Evolutionary conservation across 148 eudicot genomes (phyloP).

Genomic region (Rhododendron mucronatum): DNA sequence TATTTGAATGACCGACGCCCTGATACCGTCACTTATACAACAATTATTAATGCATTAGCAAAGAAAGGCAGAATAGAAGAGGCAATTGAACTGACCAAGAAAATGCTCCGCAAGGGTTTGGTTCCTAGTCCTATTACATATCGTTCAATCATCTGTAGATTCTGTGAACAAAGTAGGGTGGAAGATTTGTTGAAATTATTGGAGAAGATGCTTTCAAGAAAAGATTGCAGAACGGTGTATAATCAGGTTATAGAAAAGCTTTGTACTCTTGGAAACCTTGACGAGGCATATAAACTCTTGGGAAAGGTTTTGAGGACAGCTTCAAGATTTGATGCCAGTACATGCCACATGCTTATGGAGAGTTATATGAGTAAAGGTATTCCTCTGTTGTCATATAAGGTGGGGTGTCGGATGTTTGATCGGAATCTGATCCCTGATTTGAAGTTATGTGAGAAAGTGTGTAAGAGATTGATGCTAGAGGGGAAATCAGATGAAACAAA

Average conservation of each 20-base stretch:
- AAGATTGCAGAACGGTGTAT: constrained; percentile 27
- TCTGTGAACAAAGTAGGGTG: constrained; percentile 29
- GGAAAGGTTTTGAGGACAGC: constrained; percentile 28
- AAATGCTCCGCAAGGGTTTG: constrained; percentile 32
- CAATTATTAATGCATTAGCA: constrained; percentile 28
- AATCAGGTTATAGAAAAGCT: constrained; percentile 43
- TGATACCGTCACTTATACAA: constrained; percentile 33
- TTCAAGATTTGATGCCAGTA: constrained; percentile 28
- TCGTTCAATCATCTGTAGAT: constrained; percentile 29
- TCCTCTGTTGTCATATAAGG: constrained; percentile 32
- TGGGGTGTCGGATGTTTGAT: constrained; percentile 31
- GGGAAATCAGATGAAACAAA: constrained; percentile 34
- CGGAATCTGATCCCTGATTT: constrained; percentile 30
- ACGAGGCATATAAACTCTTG: constrained; percentile 29
- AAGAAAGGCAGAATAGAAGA: constrained; percentile 29
- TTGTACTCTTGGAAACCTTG: constrained; percentile 23
- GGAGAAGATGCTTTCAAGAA: constrained; percentile 24
- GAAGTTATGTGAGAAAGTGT: constrained; percentile 28
- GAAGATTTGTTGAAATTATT: constrained; percentile 33
- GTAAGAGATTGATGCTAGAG: constrained; percentile 29
- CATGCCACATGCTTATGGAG: constrained; percentile 35
- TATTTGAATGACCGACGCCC: constrained; percentile 32
- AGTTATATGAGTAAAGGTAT: constrained; percentile 26
- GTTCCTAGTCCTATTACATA: constrained; percentile 36
- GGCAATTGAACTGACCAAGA: constrained; percentile 31